phyloP scores from a whole-genome alignment of 2,329 filamentous ascomycete genomes.

The Pseudogymnoascus destructans region DNA sequence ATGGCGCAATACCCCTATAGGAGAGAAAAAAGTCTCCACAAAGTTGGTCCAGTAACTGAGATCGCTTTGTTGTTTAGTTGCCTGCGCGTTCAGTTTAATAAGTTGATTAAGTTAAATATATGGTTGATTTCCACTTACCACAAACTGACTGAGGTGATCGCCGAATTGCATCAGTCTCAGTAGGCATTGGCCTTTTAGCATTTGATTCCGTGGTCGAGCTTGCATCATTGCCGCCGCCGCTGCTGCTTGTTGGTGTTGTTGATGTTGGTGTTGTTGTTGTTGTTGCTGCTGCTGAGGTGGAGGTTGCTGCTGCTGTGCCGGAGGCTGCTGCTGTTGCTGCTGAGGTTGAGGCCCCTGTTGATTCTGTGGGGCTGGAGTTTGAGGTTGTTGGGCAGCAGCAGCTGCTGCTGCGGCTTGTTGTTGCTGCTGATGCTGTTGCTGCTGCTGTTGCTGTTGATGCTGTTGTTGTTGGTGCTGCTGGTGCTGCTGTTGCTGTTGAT shows the following conservation, averaged over 20 bases:
- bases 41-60: constrained; percentile 68
- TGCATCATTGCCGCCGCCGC: constrained; percentile 25
- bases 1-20: constrained; percentile 63
- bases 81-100: constrained; percentile 28
- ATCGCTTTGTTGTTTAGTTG: constrained; percentile 49
- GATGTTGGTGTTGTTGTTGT: constrained; percentile 29
- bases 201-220: constrained; percentile 24
- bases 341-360: constrained; percentile 32
- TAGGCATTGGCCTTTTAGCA: constrained; percentile 42
- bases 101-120: constrained; percentile 18
- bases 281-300: constrained; percentile 28
- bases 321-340: constrained; percentile 29
- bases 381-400: constrained; percentile 18
- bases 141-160: constrained; percentile 47
- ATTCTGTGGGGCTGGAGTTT: constrained; percentile 27
- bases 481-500: constrained; percentile 30
- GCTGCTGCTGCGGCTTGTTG: constrained; percentile 17
- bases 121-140: constrained; percentile 30
- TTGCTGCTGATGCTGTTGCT: constrained; percentile 24
- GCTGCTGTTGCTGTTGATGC: constrained; percentile 27
- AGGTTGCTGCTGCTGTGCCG: constrained; percentile 30
- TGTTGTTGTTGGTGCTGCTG: constrained; percentile 19
- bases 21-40: constrained; percentile 69
- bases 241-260: constrained; percentile 25
- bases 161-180: constrained; percentile 49